Percentiles rank a stretch among this genome's conserved stretches.
phyloP scores from a whole-genome alignment of 225 moss, liverwort and hornwort species.

The Rhytidiadelphus loreus region DNA sequence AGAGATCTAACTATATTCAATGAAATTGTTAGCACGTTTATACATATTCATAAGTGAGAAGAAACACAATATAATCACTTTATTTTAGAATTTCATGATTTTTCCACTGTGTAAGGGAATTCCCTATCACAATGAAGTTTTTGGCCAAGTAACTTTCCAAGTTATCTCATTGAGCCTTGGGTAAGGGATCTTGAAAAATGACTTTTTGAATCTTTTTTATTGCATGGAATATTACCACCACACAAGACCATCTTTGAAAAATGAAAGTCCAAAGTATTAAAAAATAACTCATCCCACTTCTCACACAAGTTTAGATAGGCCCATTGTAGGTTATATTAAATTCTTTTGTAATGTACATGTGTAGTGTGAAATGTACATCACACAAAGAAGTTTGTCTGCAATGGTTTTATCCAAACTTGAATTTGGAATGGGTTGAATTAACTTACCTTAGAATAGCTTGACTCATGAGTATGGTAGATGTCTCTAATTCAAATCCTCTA shows the following conservation, averaged over 20 bases:
- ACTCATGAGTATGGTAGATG: not conserved
- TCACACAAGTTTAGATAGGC: not conserved
- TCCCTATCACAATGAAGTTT: not conserved
- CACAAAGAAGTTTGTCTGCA: not conserved
- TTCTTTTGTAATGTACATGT: no score
- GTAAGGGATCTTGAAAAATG: no score
- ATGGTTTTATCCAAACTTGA: not conserved
- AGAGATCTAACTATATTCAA: not conserved
- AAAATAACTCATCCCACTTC: rapidly evolving
- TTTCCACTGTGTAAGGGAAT: rapidly evolving
- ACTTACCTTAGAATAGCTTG: not conserved
- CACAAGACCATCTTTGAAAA: not conserved
- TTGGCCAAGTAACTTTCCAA: not conserved
- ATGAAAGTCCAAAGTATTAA: not conserved
- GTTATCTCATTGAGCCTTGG: rapidly evolving
- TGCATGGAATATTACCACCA: no score
- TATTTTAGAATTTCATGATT: not conserved
- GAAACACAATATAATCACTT: rapidly evolving
- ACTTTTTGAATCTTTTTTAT: no score
- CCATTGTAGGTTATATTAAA: rapidly evolving
- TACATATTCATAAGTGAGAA: not conserved
- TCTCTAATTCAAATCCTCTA: no score
- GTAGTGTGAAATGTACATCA: not conserved
- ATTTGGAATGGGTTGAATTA: not conserved
- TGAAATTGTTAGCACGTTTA: not conserved